phyloP scores from a whole-genome alignment of 2,329 filamentous ascomycete species.

The Didymellaceae sp. region DNA sequence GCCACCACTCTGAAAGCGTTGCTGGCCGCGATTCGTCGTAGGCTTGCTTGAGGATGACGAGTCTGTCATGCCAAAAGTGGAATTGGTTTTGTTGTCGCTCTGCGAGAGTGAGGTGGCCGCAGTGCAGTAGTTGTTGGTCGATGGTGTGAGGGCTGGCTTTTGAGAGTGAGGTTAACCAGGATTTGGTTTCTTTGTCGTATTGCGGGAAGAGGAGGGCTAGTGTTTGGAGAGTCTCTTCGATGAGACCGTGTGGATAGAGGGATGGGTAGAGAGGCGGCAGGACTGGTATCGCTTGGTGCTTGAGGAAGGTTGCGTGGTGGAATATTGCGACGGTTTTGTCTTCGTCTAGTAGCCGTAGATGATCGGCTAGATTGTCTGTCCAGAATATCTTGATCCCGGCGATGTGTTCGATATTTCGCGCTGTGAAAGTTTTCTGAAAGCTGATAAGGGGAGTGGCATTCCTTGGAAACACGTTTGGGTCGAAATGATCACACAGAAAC shows the following conservation, averaged over 20 bases:
- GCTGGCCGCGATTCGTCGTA: constrained; percentile 47
- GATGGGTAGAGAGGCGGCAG: too few relatives aligned
- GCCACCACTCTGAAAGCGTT: constrained; percentile 48
- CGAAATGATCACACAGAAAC: too few relatives aligned
- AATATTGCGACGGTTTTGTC: not conserved
- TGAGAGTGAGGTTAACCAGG: constrained; percentile 35
- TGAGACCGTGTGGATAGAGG: constrained; percentile 41
- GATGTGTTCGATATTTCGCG: not conserved
- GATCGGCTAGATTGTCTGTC: not conserved
- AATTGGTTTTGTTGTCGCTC: constrained; percentile 44
- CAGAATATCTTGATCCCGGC: not conserved
- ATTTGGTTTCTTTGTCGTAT: constrained; percentile 26
- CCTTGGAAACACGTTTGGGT: too few relatives aligned
- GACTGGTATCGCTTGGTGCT: not conserved
- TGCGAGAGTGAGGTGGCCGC: constrained; percentile 34
- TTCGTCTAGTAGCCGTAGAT: not conserved
- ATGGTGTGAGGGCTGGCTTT: constrained; percentile 16
- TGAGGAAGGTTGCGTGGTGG: not conserved
- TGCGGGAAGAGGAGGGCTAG: constrained; percentile 49
- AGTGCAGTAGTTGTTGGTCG: constrained; percentile 40
- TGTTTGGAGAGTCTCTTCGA: constrained; percentile 49
- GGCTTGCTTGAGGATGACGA: constrained; percentile 53
- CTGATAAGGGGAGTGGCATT: not conserved
- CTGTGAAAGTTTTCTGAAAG: not conserved
- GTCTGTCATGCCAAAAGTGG: constrained; percentile 52